Evolutionary conservation across 208 protist genomes (phyloP), one percentile per base, ranked within the genome.

Genomic region (Wallacemonas sp.): DNA sequence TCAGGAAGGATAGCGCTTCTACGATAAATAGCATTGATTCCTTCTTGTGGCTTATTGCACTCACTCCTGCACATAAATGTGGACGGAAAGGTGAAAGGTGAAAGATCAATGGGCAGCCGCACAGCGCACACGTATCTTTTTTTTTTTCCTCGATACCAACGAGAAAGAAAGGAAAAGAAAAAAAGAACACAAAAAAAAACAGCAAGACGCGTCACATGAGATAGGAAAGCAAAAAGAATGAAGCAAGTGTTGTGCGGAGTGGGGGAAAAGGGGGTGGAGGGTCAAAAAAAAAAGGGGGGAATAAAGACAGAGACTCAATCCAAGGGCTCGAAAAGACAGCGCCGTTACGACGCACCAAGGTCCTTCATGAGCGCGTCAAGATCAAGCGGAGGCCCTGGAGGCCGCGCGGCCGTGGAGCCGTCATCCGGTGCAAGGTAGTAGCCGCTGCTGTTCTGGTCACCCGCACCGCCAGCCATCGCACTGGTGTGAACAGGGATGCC

Each of bases 401-500:
- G 31, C 4, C 36, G 49, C 9, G 63, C 54, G 6, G 45, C 64
- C 31, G 70, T 61, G 15, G 30, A 56, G 15, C 36, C 51, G 30
- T 70, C 59, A 27, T 55, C 58, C 0, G 68, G 55, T 36, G 49
- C 2, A 22, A 46, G 27, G 49, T 69, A 47, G 36, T 51, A 36
- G 30, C 49, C 49, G 27, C 4, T 8, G 46, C 26, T 0, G 15
- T n/a, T 22, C 27, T 34, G 54, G 60, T 46, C 24, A 33, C 38
- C 31, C 27, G 34, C 41, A 36, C 19, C 27, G 26, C 21, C 46
- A 15, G n/a, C n/a, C 26, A 30, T 61, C n/a, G 58, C 47, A 19
- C 33, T 68, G 63, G 59, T 58, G 55, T 62, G 45, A 31, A 90
- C 49, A 0, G 83, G 83, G 49, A 89, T 83, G 31, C 83, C 83